Base-by-base conservation (phyloP, 2,329 filamentous ascomycete species). In the Cladosporium halotolerans region DNA sequence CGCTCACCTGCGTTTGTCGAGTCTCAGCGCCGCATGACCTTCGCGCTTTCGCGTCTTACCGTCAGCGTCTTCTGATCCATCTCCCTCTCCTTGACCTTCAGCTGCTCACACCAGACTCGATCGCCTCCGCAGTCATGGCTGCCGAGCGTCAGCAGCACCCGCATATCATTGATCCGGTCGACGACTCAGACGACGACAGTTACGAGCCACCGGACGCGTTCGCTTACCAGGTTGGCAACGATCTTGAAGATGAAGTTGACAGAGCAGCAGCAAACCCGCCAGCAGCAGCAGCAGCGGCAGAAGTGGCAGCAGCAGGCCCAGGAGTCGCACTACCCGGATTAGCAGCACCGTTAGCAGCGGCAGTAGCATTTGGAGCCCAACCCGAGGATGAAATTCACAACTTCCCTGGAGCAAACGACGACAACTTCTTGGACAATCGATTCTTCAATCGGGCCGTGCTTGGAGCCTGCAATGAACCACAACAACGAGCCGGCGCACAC, bases 131-230 rank as follows among this genome's bases (percentile, higher is more conserved):
- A 50, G 45, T 23, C 41, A 52, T 46, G 43, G 41, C 34, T 46
- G 39, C 23, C 49, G 19, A 33, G 32, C 19, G 1, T 2, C 14
- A 31, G 7, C 52, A 42, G 23, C 45, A 41, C 9, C 51, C 50
- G 16, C 55, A 55, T 13, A 53, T 64, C 33, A 60, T 64, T 49
- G 59, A 64, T 45, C 57, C 64, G 6, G 41, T 59, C 28, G 59
- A 57, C 54, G 60, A 62, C 34, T 55, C 58, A 13, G 56, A 60
- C 6, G 59, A 63, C 43, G 55, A 28, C 5, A 28, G 23, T 7
- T 28, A 28, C 2, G 23, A 5, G 23, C 23, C 23, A 28, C 23
- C 23, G 7, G 23, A 28, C 23, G 23, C 23, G 4, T 28, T 28
- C 23, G 23, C 7, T 28, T 5, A 28, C 23, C 23, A 7, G 23